Evolutionary conservation across 176 grass and related monocot genomes (phyloP), one percentile per base, ranked within the genome.

Genomic region (Cocos nucifera): DNA sequence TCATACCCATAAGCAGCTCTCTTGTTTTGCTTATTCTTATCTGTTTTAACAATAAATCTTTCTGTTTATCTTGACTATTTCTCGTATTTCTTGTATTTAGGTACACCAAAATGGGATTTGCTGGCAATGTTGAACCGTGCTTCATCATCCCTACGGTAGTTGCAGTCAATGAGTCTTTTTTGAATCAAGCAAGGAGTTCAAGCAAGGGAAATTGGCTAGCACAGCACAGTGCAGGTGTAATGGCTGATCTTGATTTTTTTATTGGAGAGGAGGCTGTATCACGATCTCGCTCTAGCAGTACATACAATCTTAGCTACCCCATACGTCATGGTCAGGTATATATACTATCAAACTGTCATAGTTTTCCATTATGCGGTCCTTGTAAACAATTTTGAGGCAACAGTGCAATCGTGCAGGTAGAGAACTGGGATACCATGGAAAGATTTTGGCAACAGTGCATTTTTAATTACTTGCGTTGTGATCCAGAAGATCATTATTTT

Each of bases 381-480:
- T 49, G 18, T 26, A 21, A 4, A 63, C 25, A 32, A 4, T 52
- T 16, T 64, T 53, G 56, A 55, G 6, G 50, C 62, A 16, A 21
- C 67, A 50, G n/a, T 58, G 10, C 22, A 15, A 17, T 22, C 22
- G 25, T 65, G 54, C 73, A 98, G 93, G 87, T 98, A 49, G 88
- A 92, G 49, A 89, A 98, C 66, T 92, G 93, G 93, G 93, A 98
- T 68, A 78, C 93, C 12, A 98, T 98, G 93, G 93, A 98, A 78
- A 85, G 85, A 79, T 98, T 98, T 81, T 98, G 93, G 93, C 93
- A 98, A 48, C 87, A 88, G 21, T 98, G 93, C 65, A 92, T 98
- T 49, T 98, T 98, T 69, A 83, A 89, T 70, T 92, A 92, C 60
- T 73, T 98, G 27, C 67, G 93, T 2, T 98, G 93, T 54, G 93